Conservation (phyloP, 2,329 filamentous ascomycete genomes). For the Colletotrichum somersetense region DNA sequence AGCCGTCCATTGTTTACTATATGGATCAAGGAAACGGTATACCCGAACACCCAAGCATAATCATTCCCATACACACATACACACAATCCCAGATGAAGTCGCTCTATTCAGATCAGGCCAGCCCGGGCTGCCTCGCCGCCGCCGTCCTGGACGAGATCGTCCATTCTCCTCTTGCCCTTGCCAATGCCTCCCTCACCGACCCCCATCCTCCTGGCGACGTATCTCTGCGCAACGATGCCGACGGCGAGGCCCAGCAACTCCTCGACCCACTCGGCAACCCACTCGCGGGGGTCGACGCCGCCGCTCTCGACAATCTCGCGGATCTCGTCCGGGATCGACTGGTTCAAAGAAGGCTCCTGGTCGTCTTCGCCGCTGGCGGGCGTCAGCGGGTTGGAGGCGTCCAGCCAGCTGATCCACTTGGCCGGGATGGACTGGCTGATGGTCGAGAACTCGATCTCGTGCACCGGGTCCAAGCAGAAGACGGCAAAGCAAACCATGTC, state of each 20-base stretch:
- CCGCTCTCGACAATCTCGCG: slow-evolving; percentile 82
- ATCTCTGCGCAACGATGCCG: slow-evolving; percentile 91
- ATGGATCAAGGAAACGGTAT: slow-evolving; percentile 34
- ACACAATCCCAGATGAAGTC: not conserved
- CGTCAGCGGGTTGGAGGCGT: slow-evolving; percentile 74
- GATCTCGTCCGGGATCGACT: slow-evolving; percentile 81
- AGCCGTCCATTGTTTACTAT: not conserved
- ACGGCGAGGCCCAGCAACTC: slow-evolving; percentile 83
- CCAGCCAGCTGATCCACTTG: slow-evolving; percentile 92
- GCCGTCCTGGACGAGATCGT: slow-evolving; percentile 65
- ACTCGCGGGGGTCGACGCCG: slow-evolving; percentile 91
- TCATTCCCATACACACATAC: slow-evolving; percentile 5
- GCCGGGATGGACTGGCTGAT: slow-evolving; percentile 86
- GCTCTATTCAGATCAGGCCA: slow-evolving; percentile 34
- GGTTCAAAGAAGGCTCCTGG: slow-evolving; percentile 48
- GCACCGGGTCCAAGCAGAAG: slow-evolving; percentile 88
- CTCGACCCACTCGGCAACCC: slow-evolving; percentile 98
- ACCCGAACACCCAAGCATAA: slow-evolving; percentile 35
- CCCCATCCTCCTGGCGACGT: slow-evolving; percentile 95
- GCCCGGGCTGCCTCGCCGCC: slow-evolving; percentile 42
- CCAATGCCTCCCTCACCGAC: slow-evolving; percentile 83
- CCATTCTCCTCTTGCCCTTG: slow-evolving; percentile 71
- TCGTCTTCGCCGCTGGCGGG: slow-evolving; percentile 65
- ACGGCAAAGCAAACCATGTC: slow-evolving; percentile 80
- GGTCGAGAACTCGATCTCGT: slow-evolving; percentile 87